Evolutionary conservation across 148 eudicot genomes (phyloP), one percentile per base, ranked within the genome.

Genomic region (Persicaria tinctoria): DNA sequence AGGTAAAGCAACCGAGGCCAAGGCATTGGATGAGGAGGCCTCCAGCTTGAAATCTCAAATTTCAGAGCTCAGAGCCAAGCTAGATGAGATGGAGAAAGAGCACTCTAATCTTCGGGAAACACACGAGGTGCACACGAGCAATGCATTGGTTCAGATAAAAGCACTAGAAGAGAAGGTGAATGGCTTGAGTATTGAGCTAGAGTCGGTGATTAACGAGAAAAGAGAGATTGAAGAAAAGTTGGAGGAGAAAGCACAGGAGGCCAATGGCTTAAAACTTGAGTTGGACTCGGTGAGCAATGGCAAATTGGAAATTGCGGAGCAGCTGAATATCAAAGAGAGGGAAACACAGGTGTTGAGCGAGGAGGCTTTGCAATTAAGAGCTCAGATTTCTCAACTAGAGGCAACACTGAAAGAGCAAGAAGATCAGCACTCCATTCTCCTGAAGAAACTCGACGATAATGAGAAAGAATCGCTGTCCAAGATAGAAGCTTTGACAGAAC

Each of bases 401-500:
- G 54, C 27, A n/a, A 57, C 73, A 16, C 51, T 73, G 78, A 84
- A 84, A 47, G 89, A 87, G 72, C 85, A 81, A 76, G 84, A 86
- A 48, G 82, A 83, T 17, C 85, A 89, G 38, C 75, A 87, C 16
- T 82, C 86, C 32, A 69, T 79, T 70, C 77, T 83, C 47, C 41
- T 85, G 45, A 49, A 79, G 74, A 84, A 81, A 68, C 85, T 85
- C 5, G 86, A 85, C 74, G 77, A 76, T 5, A 78, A 56, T 38
- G 85, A 89, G 79, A 82, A 60, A 48, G 86, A 87, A 46, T 79
- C 78, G 12, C 64, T 66, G 20, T 82, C 83, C 66, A 79, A 74
- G 79, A 78, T 82, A 41, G 86, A 85, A 77, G 84, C 76, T 78
- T 76, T 90, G 80, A 83, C 66, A 23, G 81, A 53, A 7, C 81